Conservation (phyloP, 306 rosid species). For the Lupinus albus region DNA sequence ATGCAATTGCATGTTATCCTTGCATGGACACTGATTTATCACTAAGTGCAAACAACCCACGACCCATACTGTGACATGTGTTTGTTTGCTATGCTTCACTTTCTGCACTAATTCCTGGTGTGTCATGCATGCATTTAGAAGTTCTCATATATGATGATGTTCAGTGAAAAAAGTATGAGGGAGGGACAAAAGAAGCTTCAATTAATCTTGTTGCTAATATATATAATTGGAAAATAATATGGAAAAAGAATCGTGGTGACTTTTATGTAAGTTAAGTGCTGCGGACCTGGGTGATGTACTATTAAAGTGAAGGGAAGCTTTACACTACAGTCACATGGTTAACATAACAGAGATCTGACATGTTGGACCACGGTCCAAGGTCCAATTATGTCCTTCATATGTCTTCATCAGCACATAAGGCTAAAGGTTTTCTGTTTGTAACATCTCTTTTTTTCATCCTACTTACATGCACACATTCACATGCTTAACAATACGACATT, state of each 20-base stretch:
- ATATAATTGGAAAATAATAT: neutral
- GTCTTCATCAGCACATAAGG: slow-evolving; percentile 40
- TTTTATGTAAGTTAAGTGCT: neutral
- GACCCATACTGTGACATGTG: neutral
- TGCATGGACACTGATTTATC: neutral
- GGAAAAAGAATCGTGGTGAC: slow-evolving; percentile 3
- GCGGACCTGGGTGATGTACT: slow-evolving; percentile 1
- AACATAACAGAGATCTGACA: slow-evolving; percentile 53
- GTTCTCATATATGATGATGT: neutral
- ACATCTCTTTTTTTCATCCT: slow-evolving; percentile 6
- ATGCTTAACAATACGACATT: slow-evolving; percentile 1
- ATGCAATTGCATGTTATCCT: neutral
- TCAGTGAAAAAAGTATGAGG: neutral
- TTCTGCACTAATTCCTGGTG: neutral
- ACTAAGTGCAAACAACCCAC: neutral
- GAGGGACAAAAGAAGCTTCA: neutral
- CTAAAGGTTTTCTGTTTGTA: neutral
- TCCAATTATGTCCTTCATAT: slow-evolving; percentile 36
- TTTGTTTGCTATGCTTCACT: neutral
- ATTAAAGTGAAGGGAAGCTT: slow-evolving; percentile 30
- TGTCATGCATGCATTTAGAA: neutral
- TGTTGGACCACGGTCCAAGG: slow-evolving; percentile 49
- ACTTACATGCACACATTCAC: neutral
- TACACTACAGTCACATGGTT: slow-evolving; percentile 52
- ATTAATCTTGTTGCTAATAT: neutral